Conservation (phyloP, 2,329 filamentous ascomycete genomes). For the Ophiognomonia clavigignenti-juglandacearum region DNA sequence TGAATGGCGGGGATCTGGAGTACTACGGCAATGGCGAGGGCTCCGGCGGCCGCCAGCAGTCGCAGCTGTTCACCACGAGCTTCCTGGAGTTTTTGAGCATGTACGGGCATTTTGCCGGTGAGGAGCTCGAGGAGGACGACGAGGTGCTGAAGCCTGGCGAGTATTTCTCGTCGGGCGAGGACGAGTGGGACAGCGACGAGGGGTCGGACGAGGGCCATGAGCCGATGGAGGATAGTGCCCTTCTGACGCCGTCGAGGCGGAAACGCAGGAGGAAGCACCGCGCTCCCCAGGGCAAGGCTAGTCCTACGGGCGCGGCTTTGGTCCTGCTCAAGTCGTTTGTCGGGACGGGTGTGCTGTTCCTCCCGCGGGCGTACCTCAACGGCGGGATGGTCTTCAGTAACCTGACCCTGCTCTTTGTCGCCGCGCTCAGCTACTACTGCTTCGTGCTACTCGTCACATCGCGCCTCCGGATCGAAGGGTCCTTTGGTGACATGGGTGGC, state of each 20-base stretch:
- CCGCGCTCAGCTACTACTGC: constrained; percentile 89
- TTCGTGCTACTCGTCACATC: constrained; percentile 91
- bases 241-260: constrained; percentile 71
- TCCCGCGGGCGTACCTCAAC: constrained; percentile 89
- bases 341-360: constrained; percentile 89
- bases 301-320: constrained; percentile 72
- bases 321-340: constrained; percentile 96
- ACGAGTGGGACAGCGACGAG: constrained; percentile 52
- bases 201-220: constrained; percentile 64
- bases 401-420: constrained; percentile 79
- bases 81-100: constrained; percentile 94
- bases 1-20: constrained; percentile 37
- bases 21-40: constrained; percentile 28
- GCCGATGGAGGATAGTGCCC: constrained; percentile 80
- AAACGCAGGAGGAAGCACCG: constrained; percentile 74
- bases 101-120: constrained; percentile 96
- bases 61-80: constrained; percentile 76
- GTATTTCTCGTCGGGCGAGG: constrained; percentile 80
- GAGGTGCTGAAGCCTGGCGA: constrained; percentile 83
- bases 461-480: constrained; percentile 80
- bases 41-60: constrained; percentile 39
- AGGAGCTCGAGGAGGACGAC: constrained; percentile 94
- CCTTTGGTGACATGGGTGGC: constrained; percentile 95
- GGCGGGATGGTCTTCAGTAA: constrained; percentile 98
- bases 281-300: constrained; percentile 69